Percentiles rank a stretch among this genome's conserved stretches.
Evolutionary conservation across 768 basidiomycete genomes (phyloP).

Genomic region (Russula vinacea): DNA sequence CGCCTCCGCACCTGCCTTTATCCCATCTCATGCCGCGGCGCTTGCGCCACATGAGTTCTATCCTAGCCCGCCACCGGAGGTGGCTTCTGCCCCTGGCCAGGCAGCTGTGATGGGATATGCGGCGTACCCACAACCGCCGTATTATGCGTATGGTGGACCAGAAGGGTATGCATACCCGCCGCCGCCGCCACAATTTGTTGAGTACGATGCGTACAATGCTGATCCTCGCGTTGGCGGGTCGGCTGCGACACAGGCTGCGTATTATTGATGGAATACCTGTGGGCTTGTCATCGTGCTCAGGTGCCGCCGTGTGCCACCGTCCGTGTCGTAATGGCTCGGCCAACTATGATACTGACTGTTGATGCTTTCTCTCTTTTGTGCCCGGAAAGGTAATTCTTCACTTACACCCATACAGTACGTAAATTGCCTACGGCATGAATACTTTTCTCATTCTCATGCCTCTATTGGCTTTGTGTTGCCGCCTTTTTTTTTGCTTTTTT

Average conservation of each 20-base stretch:
- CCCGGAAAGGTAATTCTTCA: conserved; percentile 6
- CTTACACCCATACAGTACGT: conserved; percentile 24
- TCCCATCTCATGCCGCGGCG: conserved; percentile 16
- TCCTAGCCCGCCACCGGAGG: conserved; percentile 28
- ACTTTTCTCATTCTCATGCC: conserved; percentile 7
- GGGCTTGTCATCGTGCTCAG: not conserved
- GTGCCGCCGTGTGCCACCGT: not conserved
- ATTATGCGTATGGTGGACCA: conserved; percentile 20
- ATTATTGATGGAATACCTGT: conserved; percentile 21
- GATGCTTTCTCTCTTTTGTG: not conserved
- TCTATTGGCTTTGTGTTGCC: not conserved
- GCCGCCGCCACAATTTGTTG: conserved; percentile 19
- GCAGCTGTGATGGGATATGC: conserved; percentile 52
- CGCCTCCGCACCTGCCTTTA: conserved; percentile 16
- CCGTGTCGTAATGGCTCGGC: not conserved
- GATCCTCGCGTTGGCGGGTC: conserved; percentile 14
- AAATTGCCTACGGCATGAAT: conserved; percentile 13
- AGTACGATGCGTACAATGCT: conserved; percentile 20
- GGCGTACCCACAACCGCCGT: conserved; percentile 40
- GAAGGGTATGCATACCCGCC: conserved; percentile 21
- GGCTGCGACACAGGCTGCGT: conserved; percentile 9
- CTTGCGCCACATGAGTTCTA: conserved; percentile 33
- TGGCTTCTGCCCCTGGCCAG: conserved; percentile 36
- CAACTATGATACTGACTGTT: conserved; percentile 1
- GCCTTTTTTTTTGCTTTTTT: not conserved